phyloP scores from a whole-genome alignment of 2,329 filamentous ascomycete species.

The Aspergillus japonicus region DNA sequence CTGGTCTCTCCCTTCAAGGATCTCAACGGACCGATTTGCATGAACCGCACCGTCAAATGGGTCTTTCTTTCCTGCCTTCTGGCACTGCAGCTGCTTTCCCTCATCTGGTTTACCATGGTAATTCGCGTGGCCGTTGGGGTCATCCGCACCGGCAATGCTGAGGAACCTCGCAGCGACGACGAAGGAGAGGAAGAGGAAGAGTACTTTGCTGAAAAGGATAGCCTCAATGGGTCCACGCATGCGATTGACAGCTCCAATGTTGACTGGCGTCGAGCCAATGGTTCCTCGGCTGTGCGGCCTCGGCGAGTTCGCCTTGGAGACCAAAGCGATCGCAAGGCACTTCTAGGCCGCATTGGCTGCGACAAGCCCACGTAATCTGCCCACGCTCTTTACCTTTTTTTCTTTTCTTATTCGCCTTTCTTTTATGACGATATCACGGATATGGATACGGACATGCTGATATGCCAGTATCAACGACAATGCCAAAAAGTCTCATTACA shows the following conservation, averaged over 20 bases:
- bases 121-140: constrained; percentile 78
- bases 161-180: constrained; percentile 84
- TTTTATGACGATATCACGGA: constrained; percentile 15
- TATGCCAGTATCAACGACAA: constrained; percentile 11
- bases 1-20: constrained; percentile 72
- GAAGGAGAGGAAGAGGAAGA: constrained; percentile 64
- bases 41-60: constrained; percentile 70
- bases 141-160: constrained; percentile 69
- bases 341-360: constrained; percentile 78
- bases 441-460: constrained; percentile 11
- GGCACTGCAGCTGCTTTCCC: constrained; percentile 73
- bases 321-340: constrained; percentile 61
- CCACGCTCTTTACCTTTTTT: constrained; percentile 17
- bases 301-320: constrained; percentile 40
- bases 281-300: constrained; percentile 34
- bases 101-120: constrained; percentile 90
- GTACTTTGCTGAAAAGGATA: constrained; percentile 25
- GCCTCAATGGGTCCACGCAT: constrained; percentile 20
- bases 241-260: constrained; percentile 28
- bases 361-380: constrained; percentile 59
- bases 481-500: neutral
- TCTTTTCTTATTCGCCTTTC: constrained; percentile 4
- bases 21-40: constrained; percentile 74
- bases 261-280: constrained; percentile 37
- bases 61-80: constrained; percentile 75